Percentiles rank a stretch among this genome's conserved stretches.
phyloP scores from a whole-genome alignment of 345 rosid species.

The Barbarea vulgaris region DNA sequence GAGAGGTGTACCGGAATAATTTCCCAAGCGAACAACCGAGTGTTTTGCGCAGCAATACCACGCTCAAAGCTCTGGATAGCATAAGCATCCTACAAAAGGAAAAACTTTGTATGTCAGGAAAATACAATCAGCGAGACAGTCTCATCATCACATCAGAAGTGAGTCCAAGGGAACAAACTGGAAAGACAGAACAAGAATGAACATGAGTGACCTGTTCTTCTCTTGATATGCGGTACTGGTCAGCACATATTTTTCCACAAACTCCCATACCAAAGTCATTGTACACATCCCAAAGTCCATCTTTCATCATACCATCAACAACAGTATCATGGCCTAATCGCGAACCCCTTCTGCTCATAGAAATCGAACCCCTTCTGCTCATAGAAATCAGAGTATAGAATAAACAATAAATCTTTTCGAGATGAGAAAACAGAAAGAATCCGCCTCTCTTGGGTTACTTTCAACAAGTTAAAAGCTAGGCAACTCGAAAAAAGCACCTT shows the following conservation, averaged over 20 bases:
- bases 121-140: not conserved
- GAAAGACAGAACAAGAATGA: slow-evolving; percentile 21
- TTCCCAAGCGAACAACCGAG: slow-evolving; percentile 81
- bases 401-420: not conserved
- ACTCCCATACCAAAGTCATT: slow-evolving; percentile 91
- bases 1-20: slow-evolving; percentile 62
- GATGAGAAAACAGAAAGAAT: not conserved
- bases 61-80: slow-evolving; percentile 86
- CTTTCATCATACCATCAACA: slow-evolving; percentile 92
- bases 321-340: slow-evolving; percentile 79
- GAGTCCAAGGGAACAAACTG: not conserved
- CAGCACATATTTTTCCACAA: slow-evolving; percentile 92
- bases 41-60: slow-evolving; percentile 74
- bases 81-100: slow-evolving; percentile 67
- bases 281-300: slow-evolving; percentile 98
- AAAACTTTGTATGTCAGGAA: too few relatives aligned
- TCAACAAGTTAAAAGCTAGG: not conserved
- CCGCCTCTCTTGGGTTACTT: not conserved
- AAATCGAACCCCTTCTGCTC: too few relatives aligned
- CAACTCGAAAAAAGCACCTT: slow-evolving; percentile 52
- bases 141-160: not conserved
- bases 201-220: slow-evolving; percentile 72
- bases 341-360: slow-evolving; percentile 77
- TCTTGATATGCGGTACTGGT: slow-evolving; percentile 64
- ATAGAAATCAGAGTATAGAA: not conserved